Conservation (phyloP, 139 green algal genomes). For the Chlamydomonas sphaeroides region DNA sequence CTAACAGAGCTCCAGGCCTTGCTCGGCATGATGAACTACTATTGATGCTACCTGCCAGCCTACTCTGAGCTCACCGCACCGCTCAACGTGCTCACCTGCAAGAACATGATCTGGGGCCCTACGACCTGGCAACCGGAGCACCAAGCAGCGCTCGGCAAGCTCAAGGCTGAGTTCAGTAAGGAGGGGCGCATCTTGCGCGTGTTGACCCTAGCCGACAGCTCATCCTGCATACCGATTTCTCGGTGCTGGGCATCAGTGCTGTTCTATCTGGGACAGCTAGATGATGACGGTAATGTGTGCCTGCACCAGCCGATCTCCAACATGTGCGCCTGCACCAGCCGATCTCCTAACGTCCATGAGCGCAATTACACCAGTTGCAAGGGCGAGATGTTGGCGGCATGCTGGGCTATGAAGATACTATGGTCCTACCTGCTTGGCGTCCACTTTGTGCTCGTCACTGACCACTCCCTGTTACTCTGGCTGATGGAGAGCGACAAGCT, state of each 20-base stretch:
- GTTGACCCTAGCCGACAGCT: background rate
- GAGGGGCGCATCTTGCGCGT: background rate
- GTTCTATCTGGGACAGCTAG: conserved; percentile 52
- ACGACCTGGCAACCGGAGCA: conserved; percentile 42
- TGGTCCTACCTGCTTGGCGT: conserved; percentile 45
- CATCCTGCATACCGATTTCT: conserved; percentile 21
- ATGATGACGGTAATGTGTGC: conserved; percentile 45
- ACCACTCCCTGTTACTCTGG: conserved; percentile 49
- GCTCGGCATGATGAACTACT: conserved; percentile 59
- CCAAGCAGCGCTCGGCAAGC: background rate
- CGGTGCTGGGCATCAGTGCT: conserved; percentile 27
- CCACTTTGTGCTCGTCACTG: conserved; percentile 44
- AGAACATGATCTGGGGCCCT: conserved; percentile 26
- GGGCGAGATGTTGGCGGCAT: conserved; percentile 49
- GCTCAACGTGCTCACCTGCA: conserved; percentile 26
- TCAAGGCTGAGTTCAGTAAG: background rate
- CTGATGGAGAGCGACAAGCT: conserved; percentile 27
- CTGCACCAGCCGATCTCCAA: too few species aligned
- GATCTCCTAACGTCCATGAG: conserved; percentile 45
- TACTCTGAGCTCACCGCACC: conserved; percentile 41
- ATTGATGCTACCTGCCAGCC: conserved; percentile 39
- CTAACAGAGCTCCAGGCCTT: background rate
- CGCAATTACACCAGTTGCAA: conserved; percentile 23
- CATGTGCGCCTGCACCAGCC: conserved; percentile 46
- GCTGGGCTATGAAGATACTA: conserved; percentile 38